These are phyloP conservation scores for Gynostemma pentaphyllum DNA, from an alignment of 306 rosid species.

Conservation along the genomic window DNA sequence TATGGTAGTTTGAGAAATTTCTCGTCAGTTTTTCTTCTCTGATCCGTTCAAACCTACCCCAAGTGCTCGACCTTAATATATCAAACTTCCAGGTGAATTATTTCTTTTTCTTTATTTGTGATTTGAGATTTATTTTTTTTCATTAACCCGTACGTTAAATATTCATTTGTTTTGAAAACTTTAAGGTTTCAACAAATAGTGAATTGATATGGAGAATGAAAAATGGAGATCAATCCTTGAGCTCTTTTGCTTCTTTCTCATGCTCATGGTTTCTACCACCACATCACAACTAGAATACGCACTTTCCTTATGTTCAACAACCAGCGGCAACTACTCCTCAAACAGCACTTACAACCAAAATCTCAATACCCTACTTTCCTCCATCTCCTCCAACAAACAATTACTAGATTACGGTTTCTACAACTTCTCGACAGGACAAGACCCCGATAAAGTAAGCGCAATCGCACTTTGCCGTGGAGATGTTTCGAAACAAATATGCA, in stretches of 20 bases:
- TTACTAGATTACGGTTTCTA: neutral
- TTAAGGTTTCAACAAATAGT: no score
- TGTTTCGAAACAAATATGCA: neutral
- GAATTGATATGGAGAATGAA: no score
- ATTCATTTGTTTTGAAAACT: no score
- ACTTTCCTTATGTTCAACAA: neutral
- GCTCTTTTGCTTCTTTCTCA: neutral
- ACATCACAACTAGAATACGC: neutral
- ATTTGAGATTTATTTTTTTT: no score
- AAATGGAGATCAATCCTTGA: no score
- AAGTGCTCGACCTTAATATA: no score
- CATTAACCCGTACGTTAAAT: no score
- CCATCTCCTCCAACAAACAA: neutral
- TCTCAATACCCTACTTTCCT: neutral
- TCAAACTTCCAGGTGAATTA: no score
- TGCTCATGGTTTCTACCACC: neutral
- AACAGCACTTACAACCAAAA: neutral
- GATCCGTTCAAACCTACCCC: no score
- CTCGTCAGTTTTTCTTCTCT: no score
- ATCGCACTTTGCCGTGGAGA: slow-evolving; percentile 20
- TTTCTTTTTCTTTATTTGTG: no score
- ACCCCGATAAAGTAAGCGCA: neutral
- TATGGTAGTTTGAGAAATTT: no score
- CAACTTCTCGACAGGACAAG: slow-evolving; percentile 5
- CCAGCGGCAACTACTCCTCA: neutral